Evolutionary conservation across 2,329 filamentous ascomycete species (phyloP), one percentile per base, ranked within the genome.

Genomic region (Epichloe coenophiala): DNA sequence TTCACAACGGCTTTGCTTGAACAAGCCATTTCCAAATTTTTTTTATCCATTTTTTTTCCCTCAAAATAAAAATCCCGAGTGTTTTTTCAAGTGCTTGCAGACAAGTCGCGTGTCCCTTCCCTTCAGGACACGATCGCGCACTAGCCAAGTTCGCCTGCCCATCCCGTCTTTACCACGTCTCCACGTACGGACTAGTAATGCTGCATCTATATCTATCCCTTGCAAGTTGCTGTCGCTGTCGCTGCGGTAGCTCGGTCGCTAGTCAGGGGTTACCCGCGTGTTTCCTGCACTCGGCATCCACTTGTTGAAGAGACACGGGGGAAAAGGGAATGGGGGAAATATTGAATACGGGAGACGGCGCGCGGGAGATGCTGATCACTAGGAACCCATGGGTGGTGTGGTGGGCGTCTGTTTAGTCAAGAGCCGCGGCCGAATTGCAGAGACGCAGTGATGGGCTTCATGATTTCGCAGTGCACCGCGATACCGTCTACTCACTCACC

Each of bases 181-280:
- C 35, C 17, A 21, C 49, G 36, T 5, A 23, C 23, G 23, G 23
- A 27, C 12, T 17, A 15, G 9, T 39, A n/a, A 23, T 23, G 1
- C 23, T 1, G n/a, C n/a, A n/a, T n/a, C 17, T 17, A 17, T 2
- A 41, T 40, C 42, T 17, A 19, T 19, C 39, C 40, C 21, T 35
- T 21, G 38, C 44, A 27, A 27, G 23, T 38, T 36, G 44, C 23
- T 27, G 17, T 17, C 17, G 17, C 17, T 27, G 23, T 27, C 6
- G 3, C 42, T n/a, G 15, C 27, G 3, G 12, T 21, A 19, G 40
- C 40, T 42, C 11, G 11, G 40, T 17, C n/a, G 27, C 47, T 48
- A 48, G 47, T 33, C 47, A 42, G 47, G 47, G 39, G 47, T n/a
- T 19, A 42, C 39, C 47, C 23, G 47, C 31, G 39, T 37, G 37